phyloP scores from a whole-genome alignment of 768 basidiomycete genomes.

The Clathrus columnatus region DNA sequence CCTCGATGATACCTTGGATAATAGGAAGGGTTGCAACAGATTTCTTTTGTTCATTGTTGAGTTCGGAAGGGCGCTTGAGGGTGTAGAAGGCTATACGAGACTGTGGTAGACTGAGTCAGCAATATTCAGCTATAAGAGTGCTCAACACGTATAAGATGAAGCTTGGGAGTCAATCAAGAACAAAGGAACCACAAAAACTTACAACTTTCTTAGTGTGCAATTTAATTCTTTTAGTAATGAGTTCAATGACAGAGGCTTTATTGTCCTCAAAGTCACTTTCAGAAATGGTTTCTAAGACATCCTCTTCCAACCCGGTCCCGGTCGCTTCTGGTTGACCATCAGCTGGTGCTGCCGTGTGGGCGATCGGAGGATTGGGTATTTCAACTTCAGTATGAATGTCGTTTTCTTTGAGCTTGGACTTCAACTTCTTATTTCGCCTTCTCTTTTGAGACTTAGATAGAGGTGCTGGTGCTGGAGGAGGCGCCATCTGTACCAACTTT shows the following conservation, averaged over 20 bases:
- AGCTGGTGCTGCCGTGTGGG: constrained; percentile 33
- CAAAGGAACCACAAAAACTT: constrained; percentile 30
- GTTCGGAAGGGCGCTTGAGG: constrained; percentile 53
- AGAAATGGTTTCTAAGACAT: constrained; percentile 29
- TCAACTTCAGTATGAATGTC: constrained; percentile 33
- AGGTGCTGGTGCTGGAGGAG: constrained; percentile 53
- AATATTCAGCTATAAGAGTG: neutral
- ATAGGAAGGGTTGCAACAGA: constrained; percentile 62
- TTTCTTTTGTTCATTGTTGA: constrained; percentile 84
- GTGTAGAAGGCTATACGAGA: constrained; percentile 66
- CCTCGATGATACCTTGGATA: constrained; percentile 72
- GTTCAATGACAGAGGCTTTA: constrained; percentile 63
- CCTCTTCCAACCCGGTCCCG: constrained; percentile 39
- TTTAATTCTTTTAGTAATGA: constrained; percentile 72
- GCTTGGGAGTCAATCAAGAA: no score
- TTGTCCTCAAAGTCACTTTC: constrained; percentile 24
- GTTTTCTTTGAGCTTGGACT: constrained; percentile 32
- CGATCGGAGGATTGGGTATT: constrained; percentile 33
- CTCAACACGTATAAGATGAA: no score
- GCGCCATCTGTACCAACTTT: no score
- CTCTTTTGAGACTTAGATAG: constrained; percentile 54
- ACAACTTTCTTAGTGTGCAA: constrained; percentile 79
- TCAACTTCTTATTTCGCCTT: constrained; percentile 65
- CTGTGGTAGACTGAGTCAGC: constrained; percentile 30
- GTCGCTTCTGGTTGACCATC: constrained; percentile 43